phyloP scores from a whole-genome alignment of 129 eudicot genomes.

The Flaveria bidentis region DNA sequence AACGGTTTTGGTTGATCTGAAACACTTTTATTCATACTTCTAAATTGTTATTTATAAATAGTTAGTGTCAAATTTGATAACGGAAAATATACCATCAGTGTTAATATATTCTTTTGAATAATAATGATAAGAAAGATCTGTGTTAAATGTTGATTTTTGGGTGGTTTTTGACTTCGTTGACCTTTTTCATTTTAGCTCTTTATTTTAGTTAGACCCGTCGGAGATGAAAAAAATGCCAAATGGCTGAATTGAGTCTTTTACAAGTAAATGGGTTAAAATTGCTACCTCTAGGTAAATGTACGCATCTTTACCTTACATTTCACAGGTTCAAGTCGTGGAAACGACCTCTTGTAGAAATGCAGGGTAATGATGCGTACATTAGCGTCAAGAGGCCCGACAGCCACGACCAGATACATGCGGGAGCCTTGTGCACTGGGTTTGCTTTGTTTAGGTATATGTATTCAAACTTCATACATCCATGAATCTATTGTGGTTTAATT shows the following conservation, averaged over 20 bases:
- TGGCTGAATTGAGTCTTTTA: neutral
- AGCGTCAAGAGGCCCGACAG: no score
- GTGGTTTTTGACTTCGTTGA: no score
- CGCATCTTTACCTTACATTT: neutral
- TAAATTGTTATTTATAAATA: no score
- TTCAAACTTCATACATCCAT: neutral
- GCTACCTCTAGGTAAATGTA: neutral
- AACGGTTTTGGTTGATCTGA: neutral
- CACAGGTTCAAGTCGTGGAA: neutral
- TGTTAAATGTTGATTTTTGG: no score
- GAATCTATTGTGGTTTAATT: neutral
- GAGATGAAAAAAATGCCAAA: neutral
- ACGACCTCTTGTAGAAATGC: no score
- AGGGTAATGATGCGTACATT: no score
- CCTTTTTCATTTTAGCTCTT: no score
- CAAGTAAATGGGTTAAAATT: neutral
- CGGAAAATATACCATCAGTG: no score
- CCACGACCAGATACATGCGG: no score
- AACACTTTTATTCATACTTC: neutral
- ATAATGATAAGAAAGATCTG: no score
- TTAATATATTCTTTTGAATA: no score
- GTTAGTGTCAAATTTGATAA: no score
- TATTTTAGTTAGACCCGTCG: neutral
- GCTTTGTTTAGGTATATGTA: neutral
- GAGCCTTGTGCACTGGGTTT: neutral